Base-by-base conservation (phyloP, 805 yeast species). In the Torulaspora indica region DNA sequence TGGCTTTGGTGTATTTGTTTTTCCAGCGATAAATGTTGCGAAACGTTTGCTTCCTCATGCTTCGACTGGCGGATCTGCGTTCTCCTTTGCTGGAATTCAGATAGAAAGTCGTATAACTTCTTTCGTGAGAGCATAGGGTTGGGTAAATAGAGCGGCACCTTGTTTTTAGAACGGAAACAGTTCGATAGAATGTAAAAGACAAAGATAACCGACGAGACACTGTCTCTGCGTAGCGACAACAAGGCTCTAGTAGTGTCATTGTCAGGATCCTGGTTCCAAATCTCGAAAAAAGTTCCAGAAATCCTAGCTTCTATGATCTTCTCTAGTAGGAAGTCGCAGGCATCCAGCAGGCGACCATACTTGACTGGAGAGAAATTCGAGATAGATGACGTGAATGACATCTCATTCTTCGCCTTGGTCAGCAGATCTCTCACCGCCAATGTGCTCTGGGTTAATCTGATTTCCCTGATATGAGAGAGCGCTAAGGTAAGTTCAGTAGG, bases 271-370 rank as follows among this genome's bases (percentile, higher is more conserved):
- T 63, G 61, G 23, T 70, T 72, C 72, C 71, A 73, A 22, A 72
- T 68, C 45, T 68, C 71, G 55, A 75, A 75, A 48, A 67, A 71
- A 2, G 70, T 55, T 14, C 76, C 73, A n/a, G 75, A 69, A 43
- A 74, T 70, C 52, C 79, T 63, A 1, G 79, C 76, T 46, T 73
- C 76, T n/a, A 72, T 65, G 30, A 70, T 63, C 44, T 67, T 69
- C 35, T 72, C 75, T 28, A 73, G 51, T 2, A 75, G 54, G 9
- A 48, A 47, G 42, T 70, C 71, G 47, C 76, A 72, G 0, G 69
- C 58, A 3, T 61, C 51, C 8, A 75, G 39, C 18, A 75, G 42
- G 4, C 56, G 55, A 14, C 53, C 50, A 47, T 74, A 72, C 4
- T 64, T 53, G 1, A 44, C 43, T 1, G 60, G 53, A 29, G 71